A percentile compares a stretch with the other conserved stretches of the same genome.
Conservation (phyloP, 1,284 basidiomycete species). For the Ganoderma lucidum region DNA sequence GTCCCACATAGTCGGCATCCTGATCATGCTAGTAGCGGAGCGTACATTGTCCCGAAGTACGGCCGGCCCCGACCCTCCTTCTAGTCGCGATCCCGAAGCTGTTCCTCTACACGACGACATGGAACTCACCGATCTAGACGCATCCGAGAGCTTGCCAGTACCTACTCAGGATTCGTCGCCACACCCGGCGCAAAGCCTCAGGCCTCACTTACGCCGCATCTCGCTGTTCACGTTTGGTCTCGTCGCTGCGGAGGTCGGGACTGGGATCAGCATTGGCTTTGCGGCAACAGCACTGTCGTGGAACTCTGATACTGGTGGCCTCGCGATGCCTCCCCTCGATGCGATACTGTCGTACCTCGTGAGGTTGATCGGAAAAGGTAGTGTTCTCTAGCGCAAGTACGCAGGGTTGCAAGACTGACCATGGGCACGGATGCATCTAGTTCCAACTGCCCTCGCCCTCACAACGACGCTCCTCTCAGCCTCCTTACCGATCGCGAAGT, state of each 20-base stretch:
- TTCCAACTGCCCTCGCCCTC: not conserved
- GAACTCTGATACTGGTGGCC: not conserved
- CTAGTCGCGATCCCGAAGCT: not conserved
- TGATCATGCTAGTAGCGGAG: not conserved
- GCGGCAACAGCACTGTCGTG: not conserved
- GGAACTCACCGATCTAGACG: not conserved
- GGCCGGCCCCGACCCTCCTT: not conserved
- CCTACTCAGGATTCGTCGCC: not conserved
- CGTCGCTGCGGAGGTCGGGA: not conserved
- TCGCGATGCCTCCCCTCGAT: not conserved
- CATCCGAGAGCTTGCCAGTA: not conserved
- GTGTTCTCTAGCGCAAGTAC: not conserved
- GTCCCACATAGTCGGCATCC: not conserved
- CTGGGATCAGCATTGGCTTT: not conserved
- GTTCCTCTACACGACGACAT: not conserved
- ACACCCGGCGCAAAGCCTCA: not conserved
- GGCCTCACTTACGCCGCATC: not conserved
- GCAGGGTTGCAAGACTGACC: not conserved
- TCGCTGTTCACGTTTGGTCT: not conserved
- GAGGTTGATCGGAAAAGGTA: not conserved
- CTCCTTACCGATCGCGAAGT: not conserved
- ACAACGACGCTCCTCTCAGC: conserved; percentile 7
- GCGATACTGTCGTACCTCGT: not conserved
- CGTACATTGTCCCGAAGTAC: not conserved
- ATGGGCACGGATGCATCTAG: not conserved